A percentile compares a stretch with the other conserved stretches of the same genome.
Evolutionary conservation across 768 basidiomycete species (phyloP).

Genomic region (Leucocoprinus sp.): DNA sequence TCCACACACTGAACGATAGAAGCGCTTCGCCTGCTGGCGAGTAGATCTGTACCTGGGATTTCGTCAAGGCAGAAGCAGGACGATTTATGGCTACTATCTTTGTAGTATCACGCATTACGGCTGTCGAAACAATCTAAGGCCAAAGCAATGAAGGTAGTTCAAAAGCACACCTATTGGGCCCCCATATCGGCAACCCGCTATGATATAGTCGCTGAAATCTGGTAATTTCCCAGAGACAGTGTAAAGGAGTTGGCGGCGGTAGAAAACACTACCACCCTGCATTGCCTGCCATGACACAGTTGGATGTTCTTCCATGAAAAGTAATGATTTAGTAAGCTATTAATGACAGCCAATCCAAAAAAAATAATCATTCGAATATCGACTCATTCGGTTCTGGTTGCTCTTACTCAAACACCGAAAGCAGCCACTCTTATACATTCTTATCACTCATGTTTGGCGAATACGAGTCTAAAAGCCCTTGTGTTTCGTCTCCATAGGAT

Average conservation of each 20-base stretch:
- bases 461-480: constrained; percentile 71
- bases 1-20: constrained; percentile 65
- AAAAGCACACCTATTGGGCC: constrained; percentile 70
- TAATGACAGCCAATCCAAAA: neutral
- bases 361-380: no score
- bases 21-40: constrained; percentile 76
- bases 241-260: constrained; percentile 79
- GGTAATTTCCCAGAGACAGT: constrained; percentile 72
- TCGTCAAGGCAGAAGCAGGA: constrained; percentile 46
- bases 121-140: constrained; percentile 29
- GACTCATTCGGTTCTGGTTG: no score
- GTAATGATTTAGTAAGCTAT: neutral
- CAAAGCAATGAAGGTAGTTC: neutral
- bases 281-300: constrained; percentile 87
- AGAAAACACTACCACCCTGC: constrained; percentile 82
- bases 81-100: constrained; percentile 71
- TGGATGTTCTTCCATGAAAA: constrained; percentile 53
- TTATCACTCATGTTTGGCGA: constrained; percentile 84
- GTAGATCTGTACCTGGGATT: constrained; percentile 81
- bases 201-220: constrained; percentile 68
- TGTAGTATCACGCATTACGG: constrained; percentile 77
- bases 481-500: constrained; percentile 81
- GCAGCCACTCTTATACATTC: no score
- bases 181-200: constrained; percentile 78
- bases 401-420: neutral